Conservation (phyloP, 805 yeast species). For the Scheffersomyces ergatensis region DNA sequence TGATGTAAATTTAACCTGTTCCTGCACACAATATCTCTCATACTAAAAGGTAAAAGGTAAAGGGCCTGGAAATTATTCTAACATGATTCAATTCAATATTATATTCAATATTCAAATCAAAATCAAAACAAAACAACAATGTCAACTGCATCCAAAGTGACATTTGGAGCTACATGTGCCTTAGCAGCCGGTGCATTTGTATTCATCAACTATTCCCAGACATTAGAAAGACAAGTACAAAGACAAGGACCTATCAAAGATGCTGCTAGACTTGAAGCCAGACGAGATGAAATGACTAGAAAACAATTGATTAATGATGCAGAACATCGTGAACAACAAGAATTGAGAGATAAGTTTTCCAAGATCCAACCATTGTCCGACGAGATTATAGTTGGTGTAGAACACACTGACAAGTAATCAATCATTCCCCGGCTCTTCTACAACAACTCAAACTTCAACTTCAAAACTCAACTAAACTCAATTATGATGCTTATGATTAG, state of each 20-base stretch:
- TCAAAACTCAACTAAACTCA: no score
- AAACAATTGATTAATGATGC: conserved; percentile 52
- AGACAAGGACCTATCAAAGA: conserved; percentile 86
- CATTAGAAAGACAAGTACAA: conserved; percentile 65
- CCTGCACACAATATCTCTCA: no score
- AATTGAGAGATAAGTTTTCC: conserved; percentile 55
- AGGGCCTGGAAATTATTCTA: no score
- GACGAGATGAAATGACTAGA: conserved; percentile 33
- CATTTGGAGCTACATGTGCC: conserved; percentile 58
- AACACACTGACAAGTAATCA: conserved; percentile 5
- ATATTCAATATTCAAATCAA: no score
- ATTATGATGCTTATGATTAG: no score
- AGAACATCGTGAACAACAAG: conserved; percentile 67
- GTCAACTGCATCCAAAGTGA: conserved; percentile 80
- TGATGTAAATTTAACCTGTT: no score
- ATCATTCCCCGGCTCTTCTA: no score
- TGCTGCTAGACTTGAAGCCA: conserved; percentile 58
- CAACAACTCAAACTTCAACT: no score
- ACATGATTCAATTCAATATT: no score
- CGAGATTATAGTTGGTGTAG: conserved; percentile 35
- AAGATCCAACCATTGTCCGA: conserved; percentile 56
- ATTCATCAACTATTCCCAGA: conserved; percentile 71
- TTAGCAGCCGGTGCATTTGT: conserved; percentile 59
- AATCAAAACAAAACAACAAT: conserved; percentile 35
- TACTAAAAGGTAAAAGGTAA: no score